Percentiles rank a stretch among this genome's conserved stretches.
Conservation (phyloP, 108 stramenopile species). For the Mayamaea pseudoterrestris region DNA sequence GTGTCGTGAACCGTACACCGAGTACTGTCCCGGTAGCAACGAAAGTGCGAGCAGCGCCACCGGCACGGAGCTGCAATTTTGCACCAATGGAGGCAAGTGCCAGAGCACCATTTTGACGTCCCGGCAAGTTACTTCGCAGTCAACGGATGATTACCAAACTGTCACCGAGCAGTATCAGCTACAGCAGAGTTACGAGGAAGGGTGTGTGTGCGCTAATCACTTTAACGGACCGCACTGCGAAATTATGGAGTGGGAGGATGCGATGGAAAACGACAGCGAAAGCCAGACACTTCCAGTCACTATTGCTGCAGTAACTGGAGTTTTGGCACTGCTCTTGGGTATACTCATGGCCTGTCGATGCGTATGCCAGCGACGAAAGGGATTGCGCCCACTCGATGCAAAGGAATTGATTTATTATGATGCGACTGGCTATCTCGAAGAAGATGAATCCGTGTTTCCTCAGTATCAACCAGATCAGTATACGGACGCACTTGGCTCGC, state of each 20-base stretch:
- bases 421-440: neutral
- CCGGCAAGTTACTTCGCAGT: constrained; percentile 10
- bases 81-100: constrained; percentile 48
- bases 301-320: too few relatives aligned
- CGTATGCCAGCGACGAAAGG: neutral
- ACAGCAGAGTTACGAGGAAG: too few relatives aligned
- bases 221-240: constrained; percentile 59
- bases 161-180: constrained; percentile 9
- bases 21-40: constrained; percentile 19
- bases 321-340: too few relatives aligned
- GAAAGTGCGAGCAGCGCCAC: constrained; percentile 2
- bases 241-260: constrained; percentile 5
- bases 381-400: neutral
- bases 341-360: too few relatives aligned
- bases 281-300: too few relatives aligned
- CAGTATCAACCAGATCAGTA: too few relatives aligned
- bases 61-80: too few relatives aligned
- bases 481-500: too few relatives aligned
- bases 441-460: too few relatives aligned
- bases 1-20: constrained; percentile 28
- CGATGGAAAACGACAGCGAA: neutral
- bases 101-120: constrained; percentile 12
- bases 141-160: too few relatives aligned
- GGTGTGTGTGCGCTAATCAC: constrained; percentile 41
- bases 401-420: neutral